These are phyloP conservation scores for Capronia coronata DNA, from an alignment of 2,329 filamentous ascomycete genomes.

Conservation along the genomic window DNA sequence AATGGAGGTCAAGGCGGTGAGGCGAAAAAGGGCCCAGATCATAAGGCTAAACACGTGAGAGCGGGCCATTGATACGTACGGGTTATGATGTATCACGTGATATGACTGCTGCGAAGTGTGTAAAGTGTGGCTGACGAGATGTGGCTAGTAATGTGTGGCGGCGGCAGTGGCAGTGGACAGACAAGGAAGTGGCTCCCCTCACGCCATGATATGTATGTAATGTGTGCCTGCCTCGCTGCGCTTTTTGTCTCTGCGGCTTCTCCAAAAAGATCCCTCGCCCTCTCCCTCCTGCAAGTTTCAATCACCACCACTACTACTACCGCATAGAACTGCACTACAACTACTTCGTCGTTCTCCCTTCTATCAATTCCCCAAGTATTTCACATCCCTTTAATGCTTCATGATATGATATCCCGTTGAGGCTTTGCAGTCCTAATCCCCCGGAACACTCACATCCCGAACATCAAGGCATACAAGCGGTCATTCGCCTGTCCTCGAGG, in stretches of 20 bases:
- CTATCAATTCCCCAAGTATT: neutral
- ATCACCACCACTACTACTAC: neutral
- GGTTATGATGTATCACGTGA: too few relatives aligned
- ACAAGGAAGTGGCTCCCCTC: too few relatives aligned
- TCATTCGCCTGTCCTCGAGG: neutral
- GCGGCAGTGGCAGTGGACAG: too few relatives aligned
- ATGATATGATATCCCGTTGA: neutral
- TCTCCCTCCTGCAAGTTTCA: neutral
- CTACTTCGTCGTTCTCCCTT: neutral
- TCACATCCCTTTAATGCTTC: neutral
- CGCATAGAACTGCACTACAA: neutral
- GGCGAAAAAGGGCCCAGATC: neutral
- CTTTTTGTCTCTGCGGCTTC: neutral
- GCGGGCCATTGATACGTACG: too few relatives aligned
- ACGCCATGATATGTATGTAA: too few relatives aligned
- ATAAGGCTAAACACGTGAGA: neutral
- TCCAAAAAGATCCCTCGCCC: neutral
- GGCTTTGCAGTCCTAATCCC: neutral
- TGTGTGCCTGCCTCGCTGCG: neutral
- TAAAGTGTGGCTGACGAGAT: too few relatives aligned
- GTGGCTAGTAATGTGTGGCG: too few relatives aligned
- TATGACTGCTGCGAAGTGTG: too few relatives aligned
- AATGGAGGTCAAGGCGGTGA: slow-evolving; percentile 3
- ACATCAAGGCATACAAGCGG: slow-evolving; percentile 9
- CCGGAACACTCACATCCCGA: slow-evolving; percentile 20